Conservation (phyloP, 148 eudicot genomes). For the Fagopyrum esculentum region DNA sequence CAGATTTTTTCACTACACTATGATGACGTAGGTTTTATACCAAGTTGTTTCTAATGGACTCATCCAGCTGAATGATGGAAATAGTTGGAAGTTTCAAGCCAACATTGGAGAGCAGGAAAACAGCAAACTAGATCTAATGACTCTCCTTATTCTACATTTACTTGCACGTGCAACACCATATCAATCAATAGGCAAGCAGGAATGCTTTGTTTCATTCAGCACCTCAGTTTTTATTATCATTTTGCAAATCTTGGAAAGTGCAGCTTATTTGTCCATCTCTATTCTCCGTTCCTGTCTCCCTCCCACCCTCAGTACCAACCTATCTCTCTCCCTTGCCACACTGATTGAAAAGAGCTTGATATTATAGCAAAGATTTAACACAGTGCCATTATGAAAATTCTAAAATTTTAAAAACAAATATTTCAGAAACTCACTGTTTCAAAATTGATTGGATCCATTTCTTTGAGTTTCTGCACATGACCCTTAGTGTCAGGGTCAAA, state of each 20-base stretch:
- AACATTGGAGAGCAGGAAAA: not conserved
- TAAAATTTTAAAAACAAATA: not conserved
- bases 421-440: conserved; percentile 57
- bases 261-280: too few relatives aligned
- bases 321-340: too few relatives aligned
- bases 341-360: not conserved
- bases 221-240: not conserved
- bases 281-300: too few relatives aligned
- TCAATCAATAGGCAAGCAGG: not conserved
- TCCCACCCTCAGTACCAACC: too few relatives aligned
- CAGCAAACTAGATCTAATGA: not conserved
- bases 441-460: conserved; percentile 96
- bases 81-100: not conserved
- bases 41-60: not conserved
- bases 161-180: too few relatives aligned
- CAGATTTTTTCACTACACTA: too few relatives aligned
- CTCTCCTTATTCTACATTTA: too few relatives aligned
- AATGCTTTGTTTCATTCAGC: not conserved
- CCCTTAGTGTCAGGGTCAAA: conserved; percentile 76
- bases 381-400: not conserved
- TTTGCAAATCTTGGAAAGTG: not conserved
- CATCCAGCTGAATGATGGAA: not conserved
- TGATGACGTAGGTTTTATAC: not conserved
- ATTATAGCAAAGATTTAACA: not conserved
- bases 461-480: conserved; percentile 85